Conservation (phyloP, 805 yeast genomes). For the Candida tallmaniae region DNA sequence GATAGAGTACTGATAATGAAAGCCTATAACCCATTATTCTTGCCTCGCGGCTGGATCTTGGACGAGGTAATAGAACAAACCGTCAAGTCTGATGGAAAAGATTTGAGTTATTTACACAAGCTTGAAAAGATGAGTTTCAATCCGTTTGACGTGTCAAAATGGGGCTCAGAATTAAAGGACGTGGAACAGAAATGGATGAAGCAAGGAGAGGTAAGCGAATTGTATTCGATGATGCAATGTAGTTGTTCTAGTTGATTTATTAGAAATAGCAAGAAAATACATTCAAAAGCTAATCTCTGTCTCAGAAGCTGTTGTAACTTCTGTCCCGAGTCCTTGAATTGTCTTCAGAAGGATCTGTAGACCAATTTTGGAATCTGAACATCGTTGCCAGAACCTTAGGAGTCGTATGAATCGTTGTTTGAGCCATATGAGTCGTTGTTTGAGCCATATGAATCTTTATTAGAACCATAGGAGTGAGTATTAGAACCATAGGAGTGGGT, state of each 20-base stretch:
- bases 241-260: slow-evolving; percentile 52
- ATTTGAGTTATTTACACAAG: slow-evolving; percentile 50
- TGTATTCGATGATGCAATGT: slow-evolving; percentile 63
- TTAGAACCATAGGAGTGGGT: too few species aligned
- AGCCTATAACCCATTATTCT: slow-evolving; percentile 66
- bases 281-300: too few species aligned
- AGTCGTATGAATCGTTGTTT: too few species aligned
- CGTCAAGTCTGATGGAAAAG: slow-evolving; percentile 46
- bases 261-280: too few species aligned
- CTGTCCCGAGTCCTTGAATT: too few species aligned
- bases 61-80: slow-evolving; percentile 70
- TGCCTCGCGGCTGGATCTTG: slow-evolving; percentile 82
- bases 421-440: too few species aligned
- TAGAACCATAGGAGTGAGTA: too few species aligned
- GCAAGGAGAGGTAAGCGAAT: slow-evolving; percentile 47
- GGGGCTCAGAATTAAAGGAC: slow-evolving; percentile 65
- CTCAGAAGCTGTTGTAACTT: too few species aligned
- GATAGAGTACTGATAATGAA: slow-evolving; percentile 24
- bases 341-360: too few species aligned
- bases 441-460: too few species aligned
- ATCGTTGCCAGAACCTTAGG: too few species aligned
- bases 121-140: slow-evolving; percentile 65
- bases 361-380: too few species aligned
- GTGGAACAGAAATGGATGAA: slow-evolving; percentile 50
- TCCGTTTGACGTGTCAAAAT: slow-evolving; percentile 66